Evolutionary conservation across 1,139 yeast genomes (phyloP).

Genomic region (Pichia sp.): DNA sequence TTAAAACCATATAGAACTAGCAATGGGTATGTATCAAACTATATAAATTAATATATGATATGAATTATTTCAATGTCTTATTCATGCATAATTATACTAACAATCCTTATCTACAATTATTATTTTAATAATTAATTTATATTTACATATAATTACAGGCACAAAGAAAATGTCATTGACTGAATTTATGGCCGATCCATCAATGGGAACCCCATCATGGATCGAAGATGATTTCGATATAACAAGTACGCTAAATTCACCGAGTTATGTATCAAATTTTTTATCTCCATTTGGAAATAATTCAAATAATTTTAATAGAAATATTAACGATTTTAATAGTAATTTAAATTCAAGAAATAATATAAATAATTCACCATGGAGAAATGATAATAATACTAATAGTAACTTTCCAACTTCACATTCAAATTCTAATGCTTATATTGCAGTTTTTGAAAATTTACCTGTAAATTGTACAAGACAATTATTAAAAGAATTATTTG

Average conservation of each 20-base stretch:
- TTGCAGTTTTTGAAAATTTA: conserved; percentile 27
- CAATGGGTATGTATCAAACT: no score
- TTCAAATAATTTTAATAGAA: background rate
- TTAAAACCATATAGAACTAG: no score
- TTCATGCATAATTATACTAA: background rate
- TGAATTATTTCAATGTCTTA: no score
- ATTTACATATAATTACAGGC: conserved; percentile 11
- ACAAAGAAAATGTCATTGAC: conserved; percentile 29
- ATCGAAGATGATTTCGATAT: conserved; percentile 29
- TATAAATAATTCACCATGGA: background rate
- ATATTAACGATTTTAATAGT: background rate
- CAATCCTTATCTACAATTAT: background rate
- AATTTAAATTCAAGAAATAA: background rate
- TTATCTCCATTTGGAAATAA: conserved; percentile 5
- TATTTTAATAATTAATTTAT: background rate
- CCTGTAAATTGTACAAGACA: conserved; percentile 24
- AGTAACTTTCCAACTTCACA: no score
- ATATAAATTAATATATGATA: no score
- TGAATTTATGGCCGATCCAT: conserved; percentile 29
- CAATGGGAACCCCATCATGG: conserved; percentile 29
- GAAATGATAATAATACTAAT: background rate
- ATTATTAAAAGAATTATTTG: conserved; percentile 26
- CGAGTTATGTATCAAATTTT: background rate
- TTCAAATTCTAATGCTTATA: conserved; percentile 14
- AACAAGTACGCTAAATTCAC: conserved; percentile 9